Percentiles rank a stretch among this genome's conserved stretches.
Evolutionary conservation across 805 yeast species (phyloP).

Genomic region (Kregervanrija pseudodelftensis): DNA sequence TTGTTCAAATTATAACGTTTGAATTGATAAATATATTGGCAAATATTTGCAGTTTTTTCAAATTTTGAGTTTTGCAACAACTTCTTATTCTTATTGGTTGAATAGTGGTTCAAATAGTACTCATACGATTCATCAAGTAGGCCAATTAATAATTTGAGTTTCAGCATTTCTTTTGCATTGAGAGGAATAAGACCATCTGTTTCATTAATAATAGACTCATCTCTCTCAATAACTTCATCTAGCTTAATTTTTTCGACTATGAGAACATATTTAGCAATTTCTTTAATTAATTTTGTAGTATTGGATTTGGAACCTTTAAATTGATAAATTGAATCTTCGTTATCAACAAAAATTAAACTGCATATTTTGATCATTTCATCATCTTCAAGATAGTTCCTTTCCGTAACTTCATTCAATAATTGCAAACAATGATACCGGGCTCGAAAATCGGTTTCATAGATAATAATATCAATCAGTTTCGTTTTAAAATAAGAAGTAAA

Average conservation of each 20-base stretch:
- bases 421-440: slow-evolving; percentile 47
- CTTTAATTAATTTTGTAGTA: slow-evolving; percentile 29
- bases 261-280: slow-evolving; percentile 50
- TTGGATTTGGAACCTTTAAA: slow-evolving; percentile 16
- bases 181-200: slow-evolving; percentile 16
- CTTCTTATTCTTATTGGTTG: slow-evolving; percentile 6
- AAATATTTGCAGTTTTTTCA: slow-evolving; percentile 18
- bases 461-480: slow-evolving; percentile 58
- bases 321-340: slow-evolving; percentile 20
- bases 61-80: slow-evolving; percentile 11
- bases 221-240: slow-evolving; percentile 31
- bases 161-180: slow-evolving; percentile 24
- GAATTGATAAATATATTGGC: slow-evolving; percentile 28
- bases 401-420: slow-evolving; percentile 48
- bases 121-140: slow-evolving; percentile 26
- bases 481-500: slow-evolving; percentile 69
- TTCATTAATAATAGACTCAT: slow-evolving; percentile 26
- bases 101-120: slow-evolving; percentile 17
- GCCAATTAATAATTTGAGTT: slow-evolving; percentile 21
- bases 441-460: slow-evolving; percentile 45
- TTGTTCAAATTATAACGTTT: slow-evolving; percentile 26
- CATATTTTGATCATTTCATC: slow-evolving; percentile 41
- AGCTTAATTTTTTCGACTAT: slow-evolving; percentile 35
- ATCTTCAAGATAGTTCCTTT: slow-evolving; percentile 58
- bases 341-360: slow-evolving; percentile 31